Evolutionary conservation across 106 monocot genomes (phyloP), one percentile per base, ranked within the genome.

Genomic region (Dioscorea dumetorum): DNA sequence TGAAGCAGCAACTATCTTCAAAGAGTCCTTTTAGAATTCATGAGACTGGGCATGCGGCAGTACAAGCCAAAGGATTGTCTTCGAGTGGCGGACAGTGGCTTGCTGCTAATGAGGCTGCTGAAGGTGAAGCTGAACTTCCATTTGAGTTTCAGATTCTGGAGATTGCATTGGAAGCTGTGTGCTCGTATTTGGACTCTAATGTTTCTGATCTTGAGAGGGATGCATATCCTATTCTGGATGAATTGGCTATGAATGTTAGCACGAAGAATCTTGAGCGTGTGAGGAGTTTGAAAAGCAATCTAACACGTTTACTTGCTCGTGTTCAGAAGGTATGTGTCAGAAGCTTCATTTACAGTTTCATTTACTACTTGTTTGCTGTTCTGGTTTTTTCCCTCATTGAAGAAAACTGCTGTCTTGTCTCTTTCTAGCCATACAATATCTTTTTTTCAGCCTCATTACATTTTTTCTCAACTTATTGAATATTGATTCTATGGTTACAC

Each of bases 61-160:
- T 58, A 28, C 63, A 67, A 24, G 33, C 52, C 15, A 72, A 72
- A 59, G 54, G 72, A 17, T 60, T 16, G 9, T 33, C 35, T 70
- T 64, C 73, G 60, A 50, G 31, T 62, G 75, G 54, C 68, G 69
- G 35, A 63, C 62, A 75, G 9, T 64, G 32, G 63, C 49, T 67
- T 21, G 33, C 35, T 48, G 20, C 58, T 12, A 77, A 61, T 20
- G 84, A 78, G 60, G 56, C 71, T 28, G 70, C 53, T 57, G 87
- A 81, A 73, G 78, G 50, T 65, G 85, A 61, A 60, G 3, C 51
- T 20, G 85, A 90, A 58, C 87, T 99, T 64, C 90, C 99, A n/a
- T 99, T 93, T 78, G 93, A 99, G 77, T 99, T 99, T 76, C 93
- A 87, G 71, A 81, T 99, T 28, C 68, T 99, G 28, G 93, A 99